phyloP scores from a whole-genome alignment of 306 rosid species.

The Bauhinia variegata region DNA sequence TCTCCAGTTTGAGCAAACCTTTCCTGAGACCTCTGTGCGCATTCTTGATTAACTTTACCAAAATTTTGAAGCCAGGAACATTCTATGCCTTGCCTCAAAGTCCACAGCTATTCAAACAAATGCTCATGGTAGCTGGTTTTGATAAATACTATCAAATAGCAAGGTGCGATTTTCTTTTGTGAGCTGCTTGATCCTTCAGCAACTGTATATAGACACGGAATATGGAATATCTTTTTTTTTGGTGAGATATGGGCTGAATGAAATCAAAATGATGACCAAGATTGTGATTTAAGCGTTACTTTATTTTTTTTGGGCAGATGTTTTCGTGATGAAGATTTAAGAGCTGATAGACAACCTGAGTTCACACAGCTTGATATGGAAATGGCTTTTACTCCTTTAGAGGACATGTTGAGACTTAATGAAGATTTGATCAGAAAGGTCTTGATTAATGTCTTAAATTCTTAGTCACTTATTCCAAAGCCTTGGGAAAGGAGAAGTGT shows the following conservation, averaged over 20 bases:
- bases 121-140: conserved; percentile 96
- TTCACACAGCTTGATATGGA: conserved; percentile 99
- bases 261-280: conserved; percentile 2
- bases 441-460: neutral
- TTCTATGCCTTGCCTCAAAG: conserved; percentile 98
- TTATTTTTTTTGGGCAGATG: conserved; percentile 61
- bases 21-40: conserved; percentile 17
- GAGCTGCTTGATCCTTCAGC: conserved; percentile 10
- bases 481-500: neutral
- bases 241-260: conserved; percentile 7
- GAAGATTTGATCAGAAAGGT: conserved; percentile 96
- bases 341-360: conserved; percentile 98
- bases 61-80: conserved; percentile 93
- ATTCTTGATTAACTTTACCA: conserved; percentile 53
- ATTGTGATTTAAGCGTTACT: conserved; percentile 23
- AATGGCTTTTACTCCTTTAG: conserved; percentile 88
- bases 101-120: conserved; percentile 95
- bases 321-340: conserved; percentile 94
- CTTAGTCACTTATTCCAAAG: neutral
- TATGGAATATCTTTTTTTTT: neutral
- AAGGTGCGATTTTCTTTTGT: conserved; percentile 50
- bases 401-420: conserved; percentile 84
- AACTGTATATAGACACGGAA: neutral
- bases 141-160: conserved; percentile 94
- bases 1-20: conserved; percentile 1